A percentile compares a stretch with the other conserved stretches of the same genome.
Conservation (phyloP, 2,329 filamentous ascomycete species). For the Sarocladium strictum region DNA sequence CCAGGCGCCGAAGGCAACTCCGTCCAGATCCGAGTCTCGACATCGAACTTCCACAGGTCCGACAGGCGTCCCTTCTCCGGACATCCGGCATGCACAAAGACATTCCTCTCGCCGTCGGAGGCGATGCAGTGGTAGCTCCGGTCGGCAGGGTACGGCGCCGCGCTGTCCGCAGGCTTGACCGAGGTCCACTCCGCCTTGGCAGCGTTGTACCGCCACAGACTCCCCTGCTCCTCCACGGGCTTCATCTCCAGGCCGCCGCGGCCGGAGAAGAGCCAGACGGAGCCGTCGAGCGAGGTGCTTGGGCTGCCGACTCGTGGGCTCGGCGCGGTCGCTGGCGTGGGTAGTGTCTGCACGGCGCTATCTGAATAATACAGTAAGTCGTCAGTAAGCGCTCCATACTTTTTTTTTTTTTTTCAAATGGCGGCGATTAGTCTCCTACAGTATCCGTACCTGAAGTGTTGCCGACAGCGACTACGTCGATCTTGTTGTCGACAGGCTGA, state of each 20-base stretch:
- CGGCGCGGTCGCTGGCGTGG: conserved; percentile 27
- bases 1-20: conserved; percentile 46
- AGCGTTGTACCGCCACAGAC: conserved; percentile 49
- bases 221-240: conserved; percentile 51
- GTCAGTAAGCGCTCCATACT: too few relatives aligned
- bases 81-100: conserved; percentile 59
- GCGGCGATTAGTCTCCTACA: too few relatives aligned
- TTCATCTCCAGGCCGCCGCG: conserved; percentile 55
- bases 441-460: neutral
- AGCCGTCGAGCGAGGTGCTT: conserved; percentile 35
- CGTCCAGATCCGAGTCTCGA: conserved; percentile 41
- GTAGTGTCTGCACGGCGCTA: conserved; percentile 14
- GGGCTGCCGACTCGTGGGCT: conserved; percentile 51
- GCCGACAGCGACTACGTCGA: conserved; percentile 33
- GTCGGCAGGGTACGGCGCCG: conserved; percentile 31
- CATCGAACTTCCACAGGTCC: conserved; percentile 56
- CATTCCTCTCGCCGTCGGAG: conserved; percentile 29
- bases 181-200: conserved; percentile 35
- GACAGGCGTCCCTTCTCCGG: conserved; percentile 47
- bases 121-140: conserved; percentile 53
- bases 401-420: too few relatives aligned
- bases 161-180: conserved; percentile 30
- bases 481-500: conserved; percentile 42
- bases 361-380: neutral
- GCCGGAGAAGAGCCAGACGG: conserved; percentile 57